These are phyloP conservation scores for Hibiscus syriacus DNA, from an alignment of 345 rosid genomes.

Conservation along the genomic window DNA sequence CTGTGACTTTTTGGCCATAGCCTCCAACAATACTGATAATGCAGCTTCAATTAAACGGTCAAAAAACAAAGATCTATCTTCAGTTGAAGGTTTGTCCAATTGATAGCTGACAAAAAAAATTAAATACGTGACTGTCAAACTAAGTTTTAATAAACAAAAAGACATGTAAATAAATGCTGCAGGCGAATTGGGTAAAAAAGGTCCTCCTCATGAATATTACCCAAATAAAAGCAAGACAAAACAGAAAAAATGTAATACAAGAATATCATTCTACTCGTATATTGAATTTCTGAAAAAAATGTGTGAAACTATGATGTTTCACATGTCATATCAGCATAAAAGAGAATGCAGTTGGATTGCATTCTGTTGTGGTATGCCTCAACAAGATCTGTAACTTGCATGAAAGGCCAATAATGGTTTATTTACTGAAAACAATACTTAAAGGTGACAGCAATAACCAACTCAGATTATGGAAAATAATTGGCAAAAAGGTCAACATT, in stretches of 20 bases:
- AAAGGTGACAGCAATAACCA: not conserved
- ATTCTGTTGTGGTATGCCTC: not conserved
- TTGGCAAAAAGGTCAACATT: not conserved
- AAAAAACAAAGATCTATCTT: constrained; percentile 76
- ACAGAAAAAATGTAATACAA: not conserved
- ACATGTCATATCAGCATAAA: constrained; percentile 3
- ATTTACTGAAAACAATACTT: not conserved
- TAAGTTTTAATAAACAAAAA: not conserved
- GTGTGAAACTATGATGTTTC: not conserved
- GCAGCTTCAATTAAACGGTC: constrained; percentile 80
- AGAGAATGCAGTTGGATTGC: not conserved
- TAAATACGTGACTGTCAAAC: constrained; percentile 13
- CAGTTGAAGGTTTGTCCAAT: constrained; percentile 64
- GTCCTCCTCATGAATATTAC: not conserved
- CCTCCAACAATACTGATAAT: constrained; percentile 63
- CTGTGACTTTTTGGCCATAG: constrained; percentile 31
- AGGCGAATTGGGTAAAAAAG: not conserved
- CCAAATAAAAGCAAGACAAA: constrained; percentile 1
- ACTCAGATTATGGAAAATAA: not conserved
- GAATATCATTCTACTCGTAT: not conserved
- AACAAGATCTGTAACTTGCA: not conserved
- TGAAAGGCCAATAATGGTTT: not conserved
- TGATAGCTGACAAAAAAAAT: constrained; percentile 52
- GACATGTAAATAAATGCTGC: not conserved
- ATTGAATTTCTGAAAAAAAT: not conserved